Percentiles rank a stretch among this genome's conserved stretches.
phyloP scores from a whole-genome alignment of 306 rosid genomes.

The Ceratonia siliqua region DNA sequence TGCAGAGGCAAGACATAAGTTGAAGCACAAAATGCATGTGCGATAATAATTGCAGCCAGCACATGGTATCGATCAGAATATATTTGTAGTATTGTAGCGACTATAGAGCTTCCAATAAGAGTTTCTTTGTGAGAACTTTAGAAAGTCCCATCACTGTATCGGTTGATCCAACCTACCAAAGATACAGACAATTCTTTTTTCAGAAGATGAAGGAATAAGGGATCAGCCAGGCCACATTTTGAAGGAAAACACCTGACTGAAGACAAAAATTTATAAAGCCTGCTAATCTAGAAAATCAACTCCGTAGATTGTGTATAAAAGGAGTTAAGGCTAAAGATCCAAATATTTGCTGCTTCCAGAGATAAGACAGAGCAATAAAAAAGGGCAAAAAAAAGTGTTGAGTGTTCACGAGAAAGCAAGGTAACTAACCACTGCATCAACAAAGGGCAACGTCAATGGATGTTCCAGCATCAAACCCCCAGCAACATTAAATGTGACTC shows the following conservation, averaged over 20 bases:
- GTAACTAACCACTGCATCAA: slow-evolving; percentile 81
- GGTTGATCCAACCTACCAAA: slow-evolving; percentile 68
- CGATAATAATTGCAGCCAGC: slow-evolving; percentile 1
- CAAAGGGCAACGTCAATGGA: slow-evolving; percentile 82
- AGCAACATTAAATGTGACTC: slow-evolving; percentile 69
- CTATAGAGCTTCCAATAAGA: slow-evolving; percentile 69
- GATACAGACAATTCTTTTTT: slow-evolving; percentile 17
- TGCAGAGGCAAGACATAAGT: slow-evolving; percentile 9
- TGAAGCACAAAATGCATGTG: slow-evolving; percentile 15
- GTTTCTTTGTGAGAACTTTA: slow-evolving; percentile 72
- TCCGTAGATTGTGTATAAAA: not conserved
- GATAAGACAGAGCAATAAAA: not conserved
- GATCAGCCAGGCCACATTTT: slow-evolving; percentile 12
- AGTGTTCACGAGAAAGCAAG: slow-evolving; percentile 16
- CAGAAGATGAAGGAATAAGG: not conserved
- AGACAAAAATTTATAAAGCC: not conserved
- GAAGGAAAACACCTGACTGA: not conserved
- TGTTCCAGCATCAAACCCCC: slow-evolving; percentile 96
- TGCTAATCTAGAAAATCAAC: slow-evolving; percentile 17
- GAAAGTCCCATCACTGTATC: slow-evolving; percentile 98
- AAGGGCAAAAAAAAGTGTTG: not conserved
- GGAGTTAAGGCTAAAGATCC: not conserved
- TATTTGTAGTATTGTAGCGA: slow-evolving; percentile 13
- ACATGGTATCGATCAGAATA: not conserved
- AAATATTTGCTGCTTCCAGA: slow-evolving; percentile 10